Conservation (phyloP, 345 rosid species). For the Aquilaria malaccensis region DNA sequence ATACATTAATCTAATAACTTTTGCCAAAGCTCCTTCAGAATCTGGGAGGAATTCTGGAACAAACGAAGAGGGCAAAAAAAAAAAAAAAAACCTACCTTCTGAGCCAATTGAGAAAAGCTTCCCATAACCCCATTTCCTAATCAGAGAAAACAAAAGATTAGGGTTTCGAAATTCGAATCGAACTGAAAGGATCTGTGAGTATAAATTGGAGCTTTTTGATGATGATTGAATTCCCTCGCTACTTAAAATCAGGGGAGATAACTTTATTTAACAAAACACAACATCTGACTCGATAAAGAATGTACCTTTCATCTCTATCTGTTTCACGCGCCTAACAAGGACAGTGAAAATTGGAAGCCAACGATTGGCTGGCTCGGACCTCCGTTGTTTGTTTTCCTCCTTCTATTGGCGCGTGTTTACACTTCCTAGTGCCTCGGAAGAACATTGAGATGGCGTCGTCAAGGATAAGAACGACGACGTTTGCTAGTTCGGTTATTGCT, state of each 20-base stretch:
- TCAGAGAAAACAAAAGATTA: neutral
- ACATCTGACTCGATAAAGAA: constrained; percentile 6
- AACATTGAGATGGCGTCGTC: neutral
- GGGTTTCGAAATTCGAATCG: constrained; percentile 4
- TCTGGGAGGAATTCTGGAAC: too few relatives aligned
- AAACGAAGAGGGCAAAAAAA: neutral
- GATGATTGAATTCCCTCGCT: constrained; percentile 14
- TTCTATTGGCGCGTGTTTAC: neutral
- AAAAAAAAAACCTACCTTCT: constrained; percentile 29
- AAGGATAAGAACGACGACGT: constrained; percentile 9
- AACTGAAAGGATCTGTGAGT: constrained; percentile 5
- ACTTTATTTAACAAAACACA: neutral
- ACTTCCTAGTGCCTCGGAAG: neutral
- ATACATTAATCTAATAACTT: too few relatives aligned
- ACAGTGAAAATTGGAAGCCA: constrained; percentile 1
- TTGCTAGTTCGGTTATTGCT: neutral
- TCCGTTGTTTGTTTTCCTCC: neutral
- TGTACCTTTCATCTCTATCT: neutral
- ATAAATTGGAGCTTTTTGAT: neutral
- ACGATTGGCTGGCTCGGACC: neutral
- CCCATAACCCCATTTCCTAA: constrained; percentile 41
- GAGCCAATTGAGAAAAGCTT: constrained; percentile 55
- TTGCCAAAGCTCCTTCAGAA: too few relatives aligned
- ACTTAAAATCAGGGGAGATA: constrained; percentile 10
- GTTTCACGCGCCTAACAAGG: constrained; percentile 2